A percentile compares a stretch with the other conserved stretches of the same genome.
Conservation (phyloP, 306 rosid genomes). For the Lablab purpureus region DNA sequence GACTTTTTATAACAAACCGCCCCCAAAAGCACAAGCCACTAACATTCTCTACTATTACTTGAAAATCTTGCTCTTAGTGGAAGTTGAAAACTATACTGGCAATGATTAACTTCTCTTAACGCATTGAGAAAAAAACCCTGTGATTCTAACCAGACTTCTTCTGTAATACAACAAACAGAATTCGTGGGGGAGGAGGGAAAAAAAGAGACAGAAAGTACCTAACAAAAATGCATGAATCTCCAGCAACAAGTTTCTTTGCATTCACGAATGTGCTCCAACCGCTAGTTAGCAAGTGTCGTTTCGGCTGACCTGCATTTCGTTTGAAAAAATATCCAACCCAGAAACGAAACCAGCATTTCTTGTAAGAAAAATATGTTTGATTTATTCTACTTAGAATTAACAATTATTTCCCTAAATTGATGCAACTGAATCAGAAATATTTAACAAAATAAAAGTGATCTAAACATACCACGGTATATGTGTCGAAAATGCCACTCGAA, state of each 20-base stretch:
- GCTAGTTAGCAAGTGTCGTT: slow-evolving; percentile 74
- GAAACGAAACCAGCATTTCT: slow-evolving; percentile 14
- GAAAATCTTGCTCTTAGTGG: slow-evolving; percentile 9
- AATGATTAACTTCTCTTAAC: slow-evolving; percentile 10
- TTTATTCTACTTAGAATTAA: neutral
- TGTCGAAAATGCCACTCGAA: slow-evolving; percentile 75
- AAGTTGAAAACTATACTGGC: slow-evolving; percentile 2
- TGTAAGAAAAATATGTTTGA: neutral
- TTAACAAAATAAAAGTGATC: slow-evolving; percentile 4
- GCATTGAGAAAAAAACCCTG: neutral
- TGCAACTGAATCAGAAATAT: slow-evolving; percentile 11
- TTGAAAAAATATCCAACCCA: slow-evolving; percentile 27
- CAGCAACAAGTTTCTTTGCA: slow-evolving; percentile 68
- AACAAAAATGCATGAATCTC: slow-evolving; percentile 72
- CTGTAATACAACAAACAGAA: neutral
- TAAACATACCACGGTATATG: slow-evolving; percentile 66
- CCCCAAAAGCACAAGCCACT: neutral
- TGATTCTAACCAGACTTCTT: neutral
- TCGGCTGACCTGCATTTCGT: slow-evolving; percentile 70
- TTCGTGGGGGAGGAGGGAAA: neutral
- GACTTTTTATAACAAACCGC: neutral
- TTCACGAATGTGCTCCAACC: slow-evolving; percentile 79
- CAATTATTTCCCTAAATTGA: neutral
- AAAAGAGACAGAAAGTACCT: slow-evolving; percentile 54
- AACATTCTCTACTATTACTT: neutral